Conservation (phyloP, 1,284 basidiomycete species). For the Schizophyllum amplum region DNA sequence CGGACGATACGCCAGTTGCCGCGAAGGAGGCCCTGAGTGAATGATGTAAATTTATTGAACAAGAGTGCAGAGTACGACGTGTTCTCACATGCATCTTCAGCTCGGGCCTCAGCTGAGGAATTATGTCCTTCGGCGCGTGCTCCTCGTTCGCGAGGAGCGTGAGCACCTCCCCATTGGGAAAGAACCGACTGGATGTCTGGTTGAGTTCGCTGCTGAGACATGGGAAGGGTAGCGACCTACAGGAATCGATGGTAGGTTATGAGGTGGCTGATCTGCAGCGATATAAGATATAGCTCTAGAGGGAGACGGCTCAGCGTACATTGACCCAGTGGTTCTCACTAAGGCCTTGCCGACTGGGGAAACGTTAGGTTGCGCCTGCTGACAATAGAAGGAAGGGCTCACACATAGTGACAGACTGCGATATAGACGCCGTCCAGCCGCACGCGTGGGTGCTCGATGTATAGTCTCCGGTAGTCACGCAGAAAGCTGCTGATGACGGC, state of each 20-base stretch:
- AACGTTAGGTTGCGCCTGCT: constrained; percentile 2
- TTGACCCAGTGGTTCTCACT: constrained; percentile 82
- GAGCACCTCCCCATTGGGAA: constrained; percentile 79
- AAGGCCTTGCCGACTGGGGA: constrained; percentile 67
- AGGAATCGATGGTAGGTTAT: constrained; percentile 81
- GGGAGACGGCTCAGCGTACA: constrained; percentile 33
- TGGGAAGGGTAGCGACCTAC: constrained; percentile 31
- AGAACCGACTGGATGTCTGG: constrained; percentile 63
- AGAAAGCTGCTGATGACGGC: constrained; percentile 43
- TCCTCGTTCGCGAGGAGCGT: constrained; percentile 85
- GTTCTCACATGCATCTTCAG: constrained; percentile 68
- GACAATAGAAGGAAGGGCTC: constrained; percentile 16
- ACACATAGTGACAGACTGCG: constrained; percentile 83
- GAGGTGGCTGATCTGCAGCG: constrained; percentile 52
- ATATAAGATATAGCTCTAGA: neutral
- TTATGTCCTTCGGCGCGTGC: constrained; percentile 62
- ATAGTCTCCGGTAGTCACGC: constrained; percentile 66
- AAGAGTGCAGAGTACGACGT: neutral
- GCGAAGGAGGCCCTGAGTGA: constrained; percentile 53
- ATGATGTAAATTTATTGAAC: neutral
- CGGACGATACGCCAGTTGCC: constrained; percentile 63
- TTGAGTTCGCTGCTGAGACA: neutral
- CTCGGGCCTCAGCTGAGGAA: constrained; percentile 69
- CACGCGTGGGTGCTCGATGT: constrained; percentile 76
- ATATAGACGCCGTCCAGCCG: constrained; percentile 87